Conservation (phyloP, 148 eudicot genomes). For the Chenopodium suecicum region DNA sequence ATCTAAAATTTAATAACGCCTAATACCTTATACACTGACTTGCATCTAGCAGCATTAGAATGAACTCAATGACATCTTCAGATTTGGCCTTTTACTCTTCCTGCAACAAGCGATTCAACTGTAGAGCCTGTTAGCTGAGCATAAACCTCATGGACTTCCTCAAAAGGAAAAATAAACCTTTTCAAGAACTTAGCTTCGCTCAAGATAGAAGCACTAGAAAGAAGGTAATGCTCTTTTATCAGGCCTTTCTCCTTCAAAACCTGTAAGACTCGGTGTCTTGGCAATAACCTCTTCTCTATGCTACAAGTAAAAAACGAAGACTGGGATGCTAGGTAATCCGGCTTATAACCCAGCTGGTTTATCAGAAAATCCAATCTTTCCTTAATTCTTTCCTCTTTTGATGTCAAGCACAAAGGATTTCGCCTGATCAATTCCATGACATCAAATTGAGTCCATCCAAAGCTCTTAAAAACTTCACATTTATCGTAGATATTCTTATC, state of each 20-base stretch:
- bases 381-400: conserved; percentile 21
- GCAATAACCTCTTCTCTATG: conserved; percentile 33
- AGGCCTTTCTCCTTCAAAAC: conserved; percentile 30
- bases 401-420: conserved; percentile 10
- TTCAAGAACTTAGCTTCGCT: conserved; percentile 23
- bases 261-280: conserved; percentile 25
- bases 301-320: conserved; percentile 11
- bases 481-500: conserved; percentile 20
- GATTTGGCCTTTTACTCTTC: background rate
- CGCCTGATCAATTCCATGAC: conserved; percentile 5
- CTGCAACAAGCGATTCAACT: background rate
- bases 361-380: conserved; percentile 26
- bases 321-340: conserved; percentile 16
- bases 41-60: background rate
- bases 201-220: background rate
- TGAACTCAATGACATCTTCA: background rate
- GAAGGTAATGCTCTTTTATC: background rate
- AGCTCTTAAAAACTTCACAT: conserved; percentile 23
- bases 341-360: conserved; percentile 26
- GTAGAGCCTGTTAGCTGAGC: conserved; percentile 9
- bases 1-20: background rate
- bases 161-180: conserved; percentile 20
- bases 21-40: background rate
- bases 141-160: conserved; percentile 26
- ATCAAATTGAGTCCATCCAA: conserved; percentile 27